phyloP scores from a whole-genome alignment of 169 alveolate species.

The Ichthyophthirius multifiliis region DNA sequence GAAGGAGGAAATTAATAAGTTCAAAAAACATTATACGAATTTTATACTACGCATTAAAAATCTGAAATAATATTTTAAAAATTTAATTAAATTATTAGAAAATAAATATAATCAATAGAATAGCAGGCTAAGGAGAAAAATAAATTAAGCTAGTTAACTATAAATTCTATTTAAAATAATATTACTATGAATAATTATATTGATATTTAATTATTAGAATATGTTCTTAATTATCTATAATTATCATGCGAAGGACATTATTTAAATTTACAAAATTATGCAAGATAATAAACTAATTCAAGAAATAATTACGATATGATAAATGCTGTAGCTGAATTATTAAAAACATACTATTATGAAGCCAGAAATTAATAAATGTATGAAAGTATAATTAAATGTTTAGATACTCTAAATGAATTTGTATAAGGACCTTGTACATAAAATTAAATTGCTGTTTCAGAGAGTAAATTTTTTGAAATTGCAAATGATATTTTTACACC shows the following conservation, averaged over 20 bases:
- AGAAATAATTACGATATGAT: constrained; percentile 66
- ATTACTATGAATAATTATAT: neutral
- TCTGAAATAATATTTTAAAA: constrained; percentile 31
- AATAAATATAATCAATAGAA: constrained; percentile 16
- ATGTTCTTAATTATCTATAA: constrained; percentile 55
- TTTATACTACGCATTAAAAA: constrained; percentile 9
- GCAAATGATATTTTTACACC: constrained; percentile 48
- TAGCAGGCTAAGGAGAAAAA: too few species aligned
- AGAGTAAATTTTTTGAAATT: constrained; percentile 58
- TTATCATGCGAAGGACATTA: constrained; percentile 62
- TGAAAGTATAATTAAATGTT: constrained; percentile 57
- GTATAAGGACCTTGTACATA: constrained; percentile 71
- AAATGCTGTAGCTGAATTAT: constrained; percentile 56
- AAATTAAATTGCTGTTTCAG: constrained; percentile 56
- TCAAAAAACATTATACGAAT: constrained; percentile 33
- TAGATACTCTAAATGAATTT: constrained; percentile 63
- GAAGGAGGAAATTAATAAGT: constrained; percentile 37
- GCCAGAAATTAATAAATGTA: constrained; percentile 44
- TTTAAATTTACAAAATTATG: constrained; percentile 48
- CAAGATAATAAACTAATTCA: constrained; percentile 56
- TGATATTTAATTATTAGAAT: constrained; percentile 14
- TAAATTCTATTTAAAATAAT: too few species aligned
- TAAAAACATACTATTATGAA: constrained; percentile 53
- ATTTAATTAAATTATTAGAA: constrained; percentile 17
- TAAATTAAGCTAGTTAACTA: too few species aligned